Conservation (phyloP, 768 basidiomycete genomes). For the Leucocoprinus leucothites region DNA sequence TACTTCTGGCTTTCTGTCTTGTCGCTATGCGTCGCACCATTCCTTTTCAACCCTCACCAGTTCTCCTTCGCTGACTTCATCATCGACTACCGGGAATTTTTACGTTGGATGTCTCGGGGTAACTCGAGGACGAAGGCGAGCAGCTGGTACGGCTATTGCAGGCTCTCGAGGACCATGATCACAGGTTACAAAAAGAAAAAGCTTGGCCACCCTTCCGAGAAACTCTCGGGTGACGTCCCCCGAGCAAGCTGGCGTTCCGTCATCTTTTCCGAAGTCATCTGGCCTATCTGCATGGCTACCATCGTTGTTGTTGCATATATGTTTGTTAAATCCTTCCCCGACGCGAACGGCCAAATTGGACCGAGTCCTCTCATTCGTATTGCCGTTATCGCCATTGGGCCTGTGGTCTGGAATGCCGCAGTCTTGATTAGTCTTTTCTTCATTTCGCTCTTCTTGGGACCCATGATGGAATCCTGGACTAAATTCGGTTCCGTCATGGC, state of each 20-base stretch:
- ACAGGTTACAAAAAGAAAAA: conserved; percentile 99
- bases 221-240: conserved; percentile 90
- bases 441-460: conserved; percentile 88
- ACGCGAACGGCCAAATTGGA: conserved; percentile 51
- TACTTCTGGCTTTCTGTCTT: conserved; percentile 99
- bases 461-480: conserved; percentile 78
- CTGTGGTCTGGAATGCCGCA: conserved; percentile 93
- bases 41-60: conserved; percentile 99
- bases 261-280: conserved; percentile 78
- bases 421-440: conserved; percentile 85
- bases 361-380: conserved; percentile 92
- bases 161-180: conserved; percentile 94
- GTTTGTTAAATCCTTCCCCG: conserved; percentile 92
- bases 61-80: conserved; percentile 97
- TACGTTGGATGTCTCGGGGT: conserved; percentile 99
- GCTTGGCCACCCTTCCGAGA: conserved; percentile 96
- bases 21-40: conserved; percentile 93
- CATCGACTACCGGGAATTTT: conserved; percentile 97
- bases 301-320: conserved; percentile 85
- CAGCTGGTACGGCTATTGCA: conserved; percentile 99
- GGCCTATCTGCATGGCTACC: conserved; percentile 71
- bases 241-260: conserved; percentile 87
- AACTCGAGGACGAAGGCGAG: conserved; percentile 96
- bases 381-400: conserved; percentile 83
- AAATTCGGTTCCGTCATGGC: conserved; percentile 94